Base-by-base conservation (phyloP, 2,329 filamentous ascomycete genomes). In the Aspergillus fumigatus region DNA sequence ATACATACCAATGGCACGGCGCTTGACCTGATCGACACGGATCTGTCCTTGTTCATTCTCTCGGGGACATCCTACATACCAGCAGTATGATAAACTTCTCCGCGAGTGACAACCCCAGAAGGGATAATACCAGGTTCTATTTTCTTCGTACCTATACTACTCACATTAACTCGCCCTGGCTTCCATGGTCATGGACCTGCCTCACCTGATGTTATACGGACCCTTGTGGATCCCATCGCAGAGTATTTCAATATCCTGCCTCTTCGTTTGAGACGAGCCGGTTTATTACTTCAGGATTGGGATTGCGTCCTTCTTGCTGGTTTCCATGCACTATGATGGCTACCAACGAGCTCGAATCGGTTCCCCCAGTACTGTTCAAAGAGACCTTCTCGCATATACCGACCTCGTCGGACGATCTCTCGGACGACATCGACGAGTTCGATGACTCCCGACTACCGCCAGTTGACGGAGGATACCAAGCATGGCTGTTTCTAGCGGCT, bases 401-500 rank as follows among this genome's bases (percentile, higher is more conserved):
- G 41, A 45, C 41, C 41, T 10, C 41, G n/a, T 45, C 41, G 1
- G 41, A 23, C 19, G 41, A 45, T 3, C 23, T 6, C 19, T 45
- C 41, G 41, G n/a, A 19, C 19, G n/a, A 45, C n/a, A 19, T 45
- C 6, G 41, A 45, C 9, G 41, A 45, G 41, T 21, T 45, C 11
- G 41, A 45, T 9, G 19, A 45, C n/a, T 45, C 41, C 5, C 32
- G 32, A 11, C 54, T 75, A 8, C 70, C 73, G 40, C 70, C 65
- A 1, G 63, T 69, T 5, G 74, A 77, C 55, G 65, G 71, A 32
- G 75, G 76, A 1, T 70, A 70, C 57, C 64, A 73, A 29, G 77
- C 76, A 23, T 79, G 74, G 70, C 62, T 81, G 23, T 80, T 82
- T 55, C 65, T 84, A 4, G 71, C 74, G 8, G 80, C 77, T 1